Base-by-base conservation (phyloP, 2,329 filamentous ascomycete species). In the Metarhizium humberi region DNA sequence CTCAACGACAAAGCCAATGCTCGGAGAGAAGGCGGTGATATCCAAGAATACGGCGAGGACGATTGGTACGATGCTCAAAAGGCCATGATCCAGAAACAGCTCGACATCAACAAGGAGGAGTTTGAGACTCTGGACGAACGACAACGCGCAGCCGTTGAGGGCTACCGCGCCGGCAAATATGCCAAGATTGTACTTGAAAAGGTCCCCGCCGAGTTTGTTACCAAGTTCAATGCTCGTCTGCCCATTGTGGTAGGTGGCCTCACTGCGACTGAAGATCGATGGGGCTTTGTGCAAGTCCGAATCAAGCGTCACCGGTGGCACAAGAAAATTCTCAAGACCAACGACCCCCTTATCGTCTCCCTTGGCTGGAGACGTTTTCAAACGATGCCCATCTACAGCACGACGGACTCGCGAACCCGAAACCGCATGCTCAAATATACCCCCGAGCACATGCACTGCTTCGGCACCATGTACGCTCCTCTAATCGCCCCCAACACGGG, bases 361-460 rank as follows among this genome's bases (percentile, higher is more conserved):
- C 79, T 99, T 47, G 94, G 94, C 46, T 99, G 94, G 94, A 82
- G 94, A 52, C 82, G 94, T 58, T 99, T 99, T 77, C 94, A 97
- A 73, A 86, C 88, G 6, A 77, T 94, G 62, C 92, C 92, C 18
- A 85, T 96, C 57, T 99, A 96, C 81, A 94, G 88, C 73, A 96
- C 94, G 56, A 94, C 90, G 29, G 94, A 97, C 71, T 95, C 89
- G 58, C 84, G 94, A 63, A 95, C 90, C 30, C 82, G 94, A 60
- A 96, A 97, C 73, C 86, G 94, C 56, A 96, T 99, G 92, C 81
- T 99, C 59, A 99, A 99, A 72, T 99, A 99, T 72, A 96, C 92
- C 0, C 95, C 94, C 0, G 95, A 99, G 76, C 94, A 99, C 68
- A 97, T 96, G 91, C 94, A 97, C 74, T 99, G 95, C 75, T 95